Percentiles rank a stretch among this genome's conserved stretches.
Evolutionary conservation across 2,329 filamentous ascomycete species (phyloP).

Genomic region (Orbilia javanica): DNA sequence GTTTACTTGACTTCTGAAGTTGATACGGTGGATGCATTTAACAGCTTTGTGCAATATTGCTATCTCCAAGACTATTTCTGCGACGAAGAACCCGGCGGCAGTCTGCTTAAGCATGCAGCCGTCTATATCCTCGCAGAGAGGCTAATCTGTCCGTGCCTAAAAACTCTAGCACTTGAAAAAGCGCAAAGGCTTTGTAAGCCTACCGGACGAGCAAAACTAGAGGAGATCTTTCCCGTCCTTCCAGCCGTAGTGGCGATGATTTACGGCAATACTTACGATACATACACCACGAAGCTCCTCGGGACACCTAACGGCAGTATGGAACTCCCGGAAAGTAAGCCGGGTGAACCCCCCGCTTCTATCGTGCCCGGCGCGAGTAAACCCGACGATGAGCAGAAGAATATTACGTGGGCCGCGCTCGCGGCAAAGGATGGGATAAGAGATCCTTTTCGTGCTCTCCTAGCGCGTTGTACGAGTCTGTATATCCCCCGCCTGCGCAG

Average conservation of each 20-base stretch:
- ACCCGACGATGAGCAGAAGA: no score
- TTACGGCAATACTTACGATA: slow-evolving; percentile 25
- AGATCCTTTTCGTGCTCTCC: slow-evolving; percentile 17
- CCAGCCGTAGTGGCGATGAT: slow-evolving; percentile 1
- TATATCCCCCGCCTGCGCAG: slow-evolving; percentile 5
- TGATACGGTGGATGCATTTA: slow-evolving; percentile 23
- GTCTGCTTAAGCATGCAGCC: slow-evolving; percentile 7
- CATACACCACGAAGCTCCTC: no score
- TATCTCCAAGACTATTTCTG: slow-evolving; percentile 33
- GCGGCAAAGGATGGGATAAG: background rate
- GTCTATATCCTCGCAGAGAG: slow-evolving; percentile 36
- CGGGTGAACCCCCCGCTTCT: background rate
- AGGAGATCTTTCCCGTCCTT: background rate
- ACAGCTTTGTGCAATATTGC: slow-evolving; percentile 38
- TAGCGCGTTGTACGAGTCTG: slow-evolving; percentile 13
- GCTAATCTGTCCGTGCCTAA: slow-evolving; percentile 23
- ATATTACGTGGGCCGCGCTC: background rate
- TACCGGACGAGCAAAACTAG: background rate
- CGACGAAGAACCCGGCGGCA: background rate
- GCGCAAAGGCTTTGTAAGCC: background rate
- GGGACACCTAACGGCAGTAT: background rate
- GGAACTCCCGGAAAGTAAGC: background rate
- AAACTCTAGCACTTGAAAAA: slow-evolving; percentile 24
- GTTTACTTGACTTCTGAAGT: slow-evolving; percentile 13
- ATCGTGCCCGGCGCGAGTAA: background rate